A percentile compares a stretch with the other conserved stretches of the same genome.
Conservation (phyloP, 2,329 filamentous ascomycete species). For the Penicillium sp. region DNA sequence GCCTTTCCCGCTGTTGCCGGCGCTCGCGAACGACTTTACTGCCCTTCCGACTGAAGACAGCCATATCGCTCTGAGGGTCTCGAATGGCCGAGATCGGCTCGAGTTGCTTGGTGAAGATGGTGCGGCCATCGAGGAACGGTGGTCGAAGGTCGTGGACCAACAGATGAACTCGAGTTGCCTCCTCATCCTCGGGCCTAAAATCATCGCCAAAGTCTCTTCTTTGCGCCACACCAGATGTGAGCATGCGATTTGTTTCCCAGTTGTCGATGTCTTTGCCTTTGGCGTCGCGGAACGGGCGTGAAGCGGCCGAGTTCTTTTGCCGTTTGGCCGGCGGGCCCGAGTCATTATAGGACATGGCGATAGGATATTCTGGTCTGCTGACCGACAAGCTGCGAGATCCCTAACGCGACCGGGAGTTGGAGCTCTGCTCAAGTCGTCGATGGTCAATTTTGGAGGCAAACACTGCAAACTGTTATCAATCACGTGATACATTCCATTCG, state of each 20-base stretch:
- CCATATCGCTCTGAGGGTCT: slow-evolving; percentile 97
- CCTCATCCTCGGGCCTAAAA: slow-evolving; percentile 83
- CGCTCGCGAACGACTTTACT: slow-evolving; percentile 91
- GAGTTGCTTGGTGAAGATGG: slow-evolving; percentile 94
- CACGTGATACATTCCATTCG: slow-evolving; percentile 25
- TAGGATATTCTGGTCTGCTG: slow-evolving; percentile 2
- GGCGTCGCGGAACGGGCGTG: slow-evolving; percentile 43
- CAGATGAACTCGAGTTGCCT: slow-evolving; percentile 84
- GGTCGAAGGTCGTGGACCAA: slow-evolving; percentile 92
- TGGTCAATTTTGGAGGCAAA: slow-evolving; percentile 27
- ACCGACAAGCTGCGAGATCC: not conserved
- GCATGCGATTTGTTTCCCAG: slow-evolving; percentile 98
- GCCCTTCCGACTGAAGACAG: slow-evolving; percentile 93
- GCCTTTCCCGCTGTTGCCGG: slow-evolving; percentile 87
- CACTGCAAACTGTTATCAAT: slow-evolving; percentile 33
- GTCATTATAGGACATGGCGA: slow-evolving; percentile 41
- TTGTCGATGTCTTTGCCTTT: slow-evolving; percentile 94
- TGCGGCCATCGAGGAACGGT: slow-evolving; percentile 92
- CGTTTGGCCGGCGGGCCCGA: slow-evolving; percentile 43
- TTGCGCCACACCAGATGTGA: slow-evolving; percentile 94
- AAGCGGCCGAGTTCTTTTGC: slow-evolving; percentile 42
- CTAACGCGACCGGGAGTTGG: not conserved
- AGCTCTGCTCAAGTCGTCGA: slow-evolving; percentile 8
- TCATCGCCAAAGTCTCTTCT: slow-evolving; percentile 78
- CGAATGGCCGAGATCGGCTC: slow-evolving; percentile 92